phyloP scores from a whole-genome alignment of 495 filamentous ascomycete genomes.

The Sordaria brevicollis region DNA sequence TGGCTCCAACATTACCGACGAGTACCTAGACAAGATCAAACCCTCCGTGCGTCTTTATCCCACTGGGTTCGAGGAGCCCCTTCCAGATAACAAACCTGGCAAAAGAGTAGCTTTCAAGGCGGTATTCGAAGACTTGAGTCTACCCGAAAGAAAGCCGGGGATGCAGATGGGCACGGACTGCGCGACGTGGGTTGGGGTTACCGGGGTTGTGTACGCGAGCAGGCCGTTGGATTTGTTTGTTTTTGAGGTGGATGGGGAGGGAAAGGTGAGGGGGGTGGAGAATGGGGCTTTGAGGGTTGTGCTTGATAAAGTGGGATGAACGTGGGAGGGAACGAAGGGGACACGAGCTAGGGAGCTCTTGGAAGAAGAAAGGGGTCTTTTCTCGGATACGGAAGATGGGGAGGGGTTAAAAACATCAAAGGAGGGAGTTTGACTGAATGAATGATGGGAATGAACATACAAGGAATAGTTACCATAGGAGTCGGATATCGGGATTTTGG shows the following conservation, averaged over 20 bases:
- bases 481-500: no score
- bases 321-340: neutral
- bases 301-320: conserved; percentile 19
- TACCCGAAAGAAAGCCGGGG: conserved; percentile 8
- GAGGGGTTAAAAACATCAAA: no score
- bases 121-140: conserved; percentile 26
- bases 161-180: conserved; percentile 24
- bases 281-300: conserved; percentile 27
- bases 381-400: neutral
- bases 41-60: conserved; percentile 30
- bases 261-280: conserved; percentile 25
- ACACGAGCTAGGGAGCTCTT: neutral
- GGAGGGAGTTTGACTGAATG: no score
- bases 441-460: no score
- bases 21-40: conserved; percentile 16
- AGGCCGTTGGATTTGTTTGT: conserved; percentile 33
- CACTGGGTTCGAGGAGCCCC: conserved; percentile 23
- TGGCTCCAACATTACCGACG: conserved; percentile 13
- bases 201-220: conserved; percentile 25
- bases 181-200: conserved; percentile 27
- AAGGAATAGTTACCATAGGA: no score
- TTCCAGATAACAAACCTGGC: conserved; percentile 18
- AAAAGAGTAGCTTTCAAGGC: conserved; percentile 30
- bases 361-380: no score
- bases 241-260: conserved; percentile 27